Evolutionary conservation across 257 asterid species (phyloP).

Genomic region (Mentha longifolia): DNA sequence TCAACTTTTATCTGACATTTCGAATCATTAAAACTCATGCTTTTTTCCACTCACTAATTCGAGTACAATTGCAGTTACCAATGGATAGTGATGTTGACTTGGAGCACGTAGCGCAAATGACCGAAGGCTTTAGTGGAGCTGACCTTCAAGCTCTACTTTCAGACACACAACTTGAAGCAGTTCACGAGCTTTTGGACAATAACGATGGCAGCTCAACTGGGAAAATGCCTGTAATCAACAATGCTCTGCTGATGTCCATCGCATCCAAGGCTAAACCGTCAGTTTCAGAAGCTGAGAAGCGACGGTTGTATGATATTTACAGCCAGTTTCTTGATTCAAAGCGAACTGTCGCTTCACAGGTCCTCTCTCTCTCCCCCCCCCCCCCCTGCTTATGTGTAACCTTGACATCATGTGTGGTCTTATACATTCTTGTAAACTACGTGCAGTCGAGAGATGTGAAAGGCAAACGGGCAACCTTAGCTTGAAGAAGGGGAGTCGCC

Average conservation of each 20-base stretch:
- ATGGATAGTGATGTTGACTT: slow-evolving; percentile 73
- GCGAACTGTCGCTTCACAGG: slow-evolving; percentile 72
- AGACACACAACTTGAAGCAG: slow-evolving; percentile 94
- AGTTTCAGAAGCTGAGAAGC: slow-evolving; percentile 84
- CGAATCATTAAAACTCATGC: slow-evolving; percentile 8
- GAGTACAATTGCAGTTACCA: slow-evolving; percentile 61
- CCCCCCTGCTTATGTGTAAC: background rate
- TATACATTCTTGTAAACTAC: slow-evolving; percentile 25
- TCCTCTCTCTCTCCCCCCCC: slow-evolving; percentile 26
- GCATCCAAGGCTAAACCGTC: slow-evolving; percentile 84
- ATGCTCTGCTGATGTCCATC: slow-evolving; percentile 60
- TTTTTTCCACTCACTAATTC: background rate
- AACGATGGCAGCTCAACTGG: slow-evolving; percentile 45
- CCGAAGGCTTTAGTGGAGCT: slow-evolving; percentile 97
- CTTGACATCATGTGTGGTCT: slow-evolving; percentile 12
- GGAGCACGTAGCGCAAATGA: slow-evolving; percentile 60
- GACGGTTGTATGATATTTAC: slow-evolving; percentile 72
- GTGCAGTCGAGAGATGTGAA: slow-evolving; percentile 86
- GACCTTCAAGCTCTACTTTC: slow-evolving; percentile 97
- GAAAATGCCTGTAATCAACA: slow-evolving; percentile 67
- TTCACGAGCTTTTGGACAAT: slow-evolving; percentile 66
- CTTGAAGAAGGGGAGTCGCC: slow-evolving; percentile 41
- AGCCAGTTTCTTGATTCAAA: slow-evolving; percentile 88
- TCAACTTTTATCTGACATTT: slow-evolving; percentile 3
- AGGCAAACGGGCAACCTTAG: slow-evolving; percentile 93